Conservation (phyloP, 306 rosid species). For the Vigna unguiculata region DNA sequence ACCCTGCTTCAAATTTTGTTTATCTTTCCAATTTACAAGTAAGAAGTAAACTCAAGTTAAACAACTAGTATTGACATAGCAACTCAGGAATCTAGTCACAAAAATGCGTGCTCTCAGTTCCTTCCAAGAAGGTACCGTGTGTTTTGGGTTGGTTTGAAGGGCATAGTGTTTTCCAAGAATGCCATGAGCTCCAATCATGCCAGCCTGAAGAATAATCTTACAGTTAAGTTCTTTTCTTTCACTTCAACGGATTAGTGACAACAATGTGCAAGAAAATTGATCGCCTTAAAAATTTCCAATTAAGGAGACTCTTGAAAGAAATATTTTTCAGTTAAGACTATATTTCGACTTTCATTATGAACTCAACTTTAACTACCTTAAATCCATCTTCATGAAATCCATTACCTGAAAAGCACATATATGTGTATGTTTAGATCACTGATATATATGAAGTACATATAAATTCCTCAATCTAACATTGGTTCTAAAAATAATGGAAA, state of each 20-base stretch:
- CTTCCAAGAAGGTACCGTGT: slow-evolving; percentile 81
- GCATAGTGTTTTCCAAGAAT: slow-evolving; percentile 64
- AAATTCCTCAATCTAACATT: slow-evolving; percentile 11
- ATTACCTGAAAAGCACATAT: slow-evolving; percentile 66
- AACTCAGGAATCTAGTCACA: slow-evolving; percentile 70
- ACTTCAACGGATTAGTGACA: neutral
- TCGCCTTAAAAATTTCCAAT: neutral
- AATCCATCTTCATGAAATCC: slow-evolving; percentile 98
- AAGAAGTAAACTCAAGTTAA: slow-evolving; percentile 67
- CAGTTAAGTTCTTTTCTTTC: slow-evolving; percentile 21
- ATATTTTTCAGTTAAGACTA: slow-evolving; percentile 3
- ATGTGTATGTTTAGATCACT: slow-evolving; percentile 17
- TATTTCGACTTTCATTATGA: slow-evolving; percentile 15
- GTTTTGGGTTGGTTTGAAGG: slow-evolving; percentile 75
- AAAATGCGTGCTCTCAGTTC: slow-evolving; percentile 81
- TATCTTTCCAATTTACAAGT: too few relatives aligned
- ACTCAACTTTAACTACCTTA: slow-evolving; percentile 59
- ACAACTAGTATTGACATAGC: slow-evolving; percentile 67
- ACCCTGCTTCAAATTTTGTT: too few relatives aligned
- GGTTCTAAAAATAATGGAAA: neutral
- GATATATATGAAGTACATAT: neutral
- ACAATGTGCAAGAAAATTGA: slow-evolving; percentile 31
- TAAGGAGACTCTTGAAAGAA: slow-evolving; percentile 10
- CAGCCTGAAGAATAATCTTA: slow-evolving; percentile 70
- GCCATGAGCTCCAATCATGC: slow-evolving; percentile 75